Percentiles rank a stretch among this genome's conserved stretches.
phyloP scores from a whole-genome alignment of 2,329 filamentous ascomycete genomes.

The Xylaria sp. region DNA sequence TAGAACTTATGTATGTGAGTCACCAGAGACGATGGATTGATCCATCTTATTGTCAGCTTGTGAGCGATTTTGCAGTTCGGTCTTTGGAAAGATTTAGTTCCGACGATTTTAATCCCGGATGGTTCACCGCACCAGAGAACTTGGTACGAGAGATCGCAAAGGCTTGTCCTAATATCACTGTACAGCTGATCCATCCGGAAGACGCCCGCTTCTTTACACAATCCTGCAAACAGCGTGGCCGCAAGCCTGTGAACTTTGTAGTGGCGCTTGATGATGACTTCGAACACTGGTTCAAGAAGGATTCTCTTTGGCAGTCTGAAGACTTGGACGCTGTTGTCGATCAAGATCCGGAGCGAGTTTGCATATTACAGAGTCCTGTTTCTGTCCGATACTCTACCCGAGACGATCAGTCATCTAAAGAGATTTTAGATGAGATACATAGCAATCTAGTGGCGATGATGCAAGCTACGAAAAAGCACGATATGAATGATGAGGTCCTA shows the following conservation, averaged over 20 bases:
- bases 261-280: constrained; percentile 94
- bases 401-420: constrained; percentile 91
- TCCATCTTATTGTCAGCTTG: constrained; percentile 77
- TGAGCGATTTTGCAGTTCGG: constrained; percentile 93
- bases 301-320: constrained; percentile 98
- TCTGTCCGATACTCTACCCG: constrained; percentile 87
- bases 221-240: constrained; percentile 85
- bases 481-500: constrained; percentile 68
- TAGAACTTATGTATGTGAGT: constrained; percentile 88
- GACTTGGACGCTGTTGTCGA: constrained; percentile 93
- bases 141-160: constrained; percentile 78
- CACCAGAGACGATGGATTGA: constrained; percentile 93
- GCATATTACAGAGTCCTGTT: constrained; percentile 93
- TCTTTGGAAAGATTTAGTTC: constrained; percentile 93
- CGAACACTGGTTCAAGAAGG: constrained; percentile 99
- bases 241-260: constrained; percentile 97
- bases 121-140: constrained; percentile 81
- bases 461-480: constrained; percentile 75
- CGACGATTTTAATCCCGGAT: constrained; percentile 78
- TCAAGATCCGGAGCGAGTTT: constrained; percentile 94
- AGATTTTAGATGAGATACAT: constrained; percentile 92
- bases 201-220: constrained; percentile 96
- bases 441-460: constrained; percentile 81
- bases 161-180: constrained; percentile 82
- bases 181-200: constrained; percentile 94